Percentiles rank a stretch among this genome's conserved stretches.
phyloP scores from a whole-genome alignment of 1,139 yeast genomes.

The Geotrichum siamense region DNA sequence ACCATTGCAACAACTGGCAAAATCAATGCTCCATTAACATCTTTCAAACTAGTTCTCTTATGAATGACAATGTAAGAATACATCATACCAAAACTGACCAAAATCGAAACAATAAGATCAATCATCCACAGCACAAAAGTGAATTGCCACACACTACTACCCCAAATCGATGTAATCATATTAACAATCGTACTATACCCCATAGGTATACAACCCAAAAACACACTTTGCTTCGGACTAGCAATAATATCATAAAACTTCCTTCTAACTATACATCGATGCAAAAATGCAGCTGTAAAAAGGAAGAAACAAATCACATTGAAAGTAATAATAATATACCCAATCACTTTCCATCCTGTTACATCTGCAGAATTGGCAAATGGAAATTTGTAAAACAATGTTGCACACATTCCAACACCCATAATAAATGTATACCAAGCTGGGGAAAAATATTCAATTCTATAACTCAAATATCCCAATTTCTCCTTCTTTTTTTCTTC shows the following conservation, averaged over 20 bases:
- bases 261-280: constrained; percentile 36
- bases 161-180: constrained; percentile 56
- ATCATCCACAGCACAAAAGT: constrained; percentile 61
- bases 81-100: constrained; percentile 46
- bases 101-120: constrained; percentile 33
- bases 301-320: constrained; percentile 45
- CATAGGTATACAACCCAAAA: constrained; percentile 76
- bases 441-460: constrained; percentile 16
- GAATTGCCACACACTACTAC: constrained; percentile 42
- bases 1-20: constrained; percentile 72
- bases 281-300: constrained; percentile 37
- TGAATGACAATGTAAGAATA: constrained; percentile 40
- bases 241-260: constrained; percentile 37
- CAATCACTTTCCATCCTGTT: constrained; percentile 46
- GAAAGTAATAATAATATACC: constrained; percentile 50
- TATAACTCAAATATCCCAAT: constrained; percentile 6
- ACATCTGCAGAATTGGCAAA: constrained; percentile 30
- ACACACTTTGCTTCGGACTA: constrained; percentile 48
- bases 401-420: constrained; percentile 74
- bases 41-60: constrained; percentile 34
- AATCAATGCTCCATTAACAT: constrained; percentile 42
- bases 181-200: constrained; percentile 61
- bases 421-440: constrained; percentile 63
- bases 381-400: constrained; percentile 57
- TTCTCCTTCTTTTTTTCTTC: neutral